Evolutionary conservation across 1,284 basidiomycete species (phyloP).

Genomic region (Apiotrichum veenhuisii): DNA sequence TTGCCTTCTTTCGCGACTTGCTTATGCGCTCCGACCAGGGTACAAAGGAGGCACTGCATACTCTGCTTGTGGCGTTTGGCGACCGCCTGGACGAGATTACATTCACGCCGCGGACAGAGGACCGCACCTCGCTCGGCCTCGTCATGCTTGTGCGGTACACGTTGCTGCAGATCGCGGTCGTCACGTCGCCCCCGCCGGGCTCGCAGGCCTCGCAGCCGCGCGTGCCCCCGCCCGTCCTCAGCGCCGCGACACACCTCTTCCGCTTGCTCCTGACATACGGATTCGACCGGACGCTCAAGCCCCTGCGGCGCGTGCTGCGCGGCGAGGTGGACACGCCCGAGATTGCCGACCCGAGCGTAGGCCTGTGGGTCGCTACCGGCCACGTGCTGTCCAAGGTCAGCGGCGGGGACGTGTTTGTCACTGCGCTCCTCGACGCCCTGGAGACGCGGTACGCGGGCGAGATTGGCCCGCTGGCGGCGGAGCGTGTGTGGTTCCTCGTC

Average conservation of each 20-base stretch:
- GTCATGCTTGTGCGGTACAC: constrained; percentile 60
- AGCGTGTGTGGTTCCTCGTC: constrained; percentile 67
- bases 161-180: constrained; percentile 56
- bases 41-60: neutral
- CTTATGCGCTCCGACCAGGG: neutral
- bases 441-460: constrained; percentile 37
- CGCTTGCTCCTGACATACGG: constrained; percentile 58
- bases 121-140: constrained; percentile 12
- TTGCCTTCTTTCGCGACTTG: constrained; percentile 27
- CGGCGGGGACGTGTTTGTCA: constrained; percentile 41
- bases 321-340: constrained; percentile 43
- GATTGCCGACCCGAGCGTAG: constrained; percentile 56
- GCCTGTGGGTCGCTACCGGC: constrained; percentile 73
- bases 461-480: constrained; percentile 57
- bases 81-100: constrained; percentile 21
- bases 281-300: constrained; percentile 55
- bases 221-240: neutral
- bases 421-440: constrained; percentile 43
- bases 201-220: too few species aligned
- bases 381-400: constrained; percentile 53
- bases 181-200: neutral
- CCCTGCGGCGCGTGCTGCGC: constrained; percentile 42
- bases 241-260: constrained; percentile 50
- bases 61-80: neutral
- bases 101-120: constrained; percentile 9